Base-by-base conservation (phyloP, 495 filamentous ascomycete species). In the Penicillium taxi region DNA sequence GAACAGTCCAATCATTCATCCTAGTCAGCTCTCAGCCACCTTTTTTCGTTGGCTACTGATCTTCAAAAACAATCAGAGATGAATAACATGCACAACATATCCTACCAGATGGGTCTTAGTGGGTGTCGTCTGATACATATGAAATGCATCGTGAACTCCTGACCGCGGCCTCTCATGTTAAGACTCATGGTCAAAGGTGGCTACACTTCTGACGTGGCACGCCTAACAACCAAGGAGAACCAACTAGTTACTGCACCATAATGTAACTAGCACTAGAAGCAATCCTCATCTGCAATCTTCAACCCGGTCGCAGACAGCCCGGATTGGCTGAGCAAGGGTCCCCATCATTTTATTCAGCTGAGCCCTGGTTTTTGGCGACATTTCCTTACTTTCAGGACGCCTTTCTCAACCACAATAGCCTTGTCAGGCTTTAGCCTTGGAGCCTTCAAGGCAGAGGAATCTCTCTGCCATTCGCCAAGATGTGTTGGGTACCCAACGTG, bases 151-250 rank as follows among this genome's bases (percentile, higher is more conserved):
- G 23, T 32, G 30, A 16, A 32, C 18, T 27, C 23, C 32, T 35
- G 24, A 26, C 16, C 35, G 18, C 20, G 42, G 45, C 42, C 50
- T 44, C 47, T 30, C 18, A 15, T 38, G 35, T 38, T 19, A 26
- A 25, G 37, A 36, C 13, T 15, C 31, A 24, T 29, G 26, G 16
- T 41, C 26, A 34, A 38, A 43, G 39, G 35, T 35, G 42, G 44
- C 27, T 45, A 37, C n/a, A n/a, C 32, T 44, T 55, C 54, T 58
- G 54, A 58, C 54, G 54, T 58, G 54, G 54, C 51, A 55, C 25
- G 3, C 40, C 45, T 37, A 19, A 20, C 26, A 12, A 9, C 36
- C 25, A 44, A 35, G 26, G 13, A 22, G 33, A 13, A n/a, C n/a
- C n/a, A n/a, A n/a, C n/a, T n/a, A n/a, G n/a, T n/a, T n/a, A n/a